These are phyloP conservation scores for Stagonosporopsis vannaccii DNA, from an alignment of 2,329 filamentous ascomycete species.

Conservation along the genomic window DNA sequence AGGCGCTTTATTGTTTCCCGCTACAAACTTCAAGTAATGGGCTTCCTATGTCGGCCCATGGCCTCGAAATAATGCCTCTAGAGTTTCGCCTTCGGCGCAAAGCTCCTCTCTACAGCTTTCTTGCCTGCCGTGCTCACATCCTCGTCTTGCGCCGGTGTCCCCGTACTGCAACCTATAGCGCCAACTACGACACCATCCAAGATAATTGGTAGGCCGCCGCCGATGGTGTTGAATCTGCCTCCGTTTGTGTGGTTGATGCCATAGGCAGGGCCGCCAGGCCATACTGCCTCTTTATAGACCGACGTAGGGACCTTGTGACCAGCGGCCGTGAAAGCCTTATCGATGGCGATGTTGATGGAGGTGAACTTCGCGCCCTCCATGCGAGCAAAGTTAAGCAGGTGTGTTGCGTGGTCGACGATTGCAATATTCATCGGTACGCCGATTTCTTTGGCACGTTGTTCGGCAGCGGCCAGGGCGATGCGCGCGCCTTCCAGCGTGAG, in stretches of 20 bases:
- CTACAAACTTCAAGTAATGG: no score
- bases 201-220: conserved; percentile 61
- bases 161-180: conserved; percentile 63
- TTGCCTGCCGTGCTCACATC: conserved; percentile 61
- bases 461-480: conserved; percentile 46
- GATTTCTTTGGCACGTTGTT: conserved; percentile 47
- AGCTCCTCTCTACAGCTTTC: conserved; percentile 54
- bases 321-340: conserved; percentile 66
- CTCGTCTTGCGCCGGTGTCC: conserved; percentile 62
- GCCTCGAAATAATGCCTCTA: conserved; percentile 18
- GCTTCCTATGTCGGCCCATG: not conserved
- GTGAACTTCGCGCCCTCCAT: conserved; percentile 58
- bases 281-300: conserved; percentile 61
- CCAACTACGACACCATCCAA: conserved; percentile 59
- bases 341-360: conserved; percentile 68
- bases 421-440: conserved; percentile 59
- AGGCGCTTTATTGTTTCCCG: no score
- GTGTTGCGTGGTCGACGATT: conserved; percentile 55
- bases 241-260: conserved; percentile 62
- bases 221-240: conserved; percentile 62
- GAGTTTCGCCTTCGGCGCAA: conserved; percentile 50
- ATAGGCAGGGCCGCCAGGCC: conserved; percentile 61
- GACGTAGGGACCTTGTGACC: conserved; percentile 61
- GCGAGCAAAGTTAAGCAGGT: conserved; percentile 56
- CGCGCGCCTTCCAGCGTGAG: conserved; percentile 49